Conservation (phyloP, 2,329 filamentous ascomycete genomes). For the Fusarium sp. region DNA sequence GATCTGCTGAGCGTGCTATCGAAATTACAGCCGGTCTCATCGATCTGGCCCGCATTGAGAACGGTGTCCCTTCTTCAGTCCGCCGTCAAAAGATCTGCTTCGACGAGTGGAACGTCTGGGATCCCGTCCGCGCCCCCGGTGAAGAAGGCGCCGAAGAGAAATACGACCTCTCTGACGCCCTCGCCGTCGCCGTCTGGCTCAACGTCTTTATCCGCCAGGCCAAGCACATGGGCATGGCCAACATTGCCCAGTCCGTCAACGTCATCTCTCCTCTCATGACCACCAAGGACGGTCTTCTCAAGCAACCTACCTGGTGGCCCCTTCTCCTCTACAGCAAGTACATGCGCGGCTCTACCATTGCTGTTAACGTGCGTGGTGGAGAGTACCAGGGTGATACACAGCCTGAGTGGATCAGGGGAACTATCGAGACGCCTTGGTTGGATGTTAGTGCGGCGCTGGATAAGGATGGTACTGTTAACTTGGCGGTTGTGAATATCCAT, state of each 20-base stretch:
- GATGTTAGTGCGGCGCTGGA: slow-evolving; percentile 76
- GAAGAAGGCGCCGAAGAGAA: slow-evolving; percentile 80
- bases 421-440: slow-evolving; percentile 78
- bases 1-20: slow-evolving; percentile 81
- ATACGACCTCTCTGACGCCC: slow-evolving; percentile 81
- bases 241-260: slow-evolving; percentile 84
- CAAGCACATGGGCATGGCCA: slow-evolving; percentile 81
- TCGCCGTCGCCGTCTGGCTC: slow-evolving; percentile 82
- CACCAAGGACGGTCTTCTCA: slow-evolving; percentile 71
- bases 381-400: slow-evolving; percentile 78
- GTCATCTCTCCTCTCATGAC: slow-evolving; percentile 86
- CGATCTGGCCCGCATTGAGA: slow-evolving; percentile 81
- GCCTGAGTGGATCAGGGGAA: slow-evolving; percentile 75
- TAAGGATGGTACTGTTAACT: slow-evolving; percentile 71
- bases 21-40: slow-evolving; percentile 78
- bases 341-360: slow-evolving; percentile 81
- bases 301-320: slow-evolving; percentile 84
- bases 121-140: slow-evolving; percentile 78
- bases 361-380: slow-evolving; percentile 73
- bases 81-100: slow-evolving; percentile 81
- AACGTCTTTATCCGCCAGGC: slow-evolving; percentile 84
- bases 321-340: slow-evolving; percentile 68
- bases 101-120: slow-evolving; percentile 91
- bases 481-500: slow-evolving; percentile 82
- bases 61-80: slow-evolving; percentile 71